phyloP scores from a whole-genome alignment of 768 basidiomycete species.

The Boletus pseudo-olivaceus region DNA sequence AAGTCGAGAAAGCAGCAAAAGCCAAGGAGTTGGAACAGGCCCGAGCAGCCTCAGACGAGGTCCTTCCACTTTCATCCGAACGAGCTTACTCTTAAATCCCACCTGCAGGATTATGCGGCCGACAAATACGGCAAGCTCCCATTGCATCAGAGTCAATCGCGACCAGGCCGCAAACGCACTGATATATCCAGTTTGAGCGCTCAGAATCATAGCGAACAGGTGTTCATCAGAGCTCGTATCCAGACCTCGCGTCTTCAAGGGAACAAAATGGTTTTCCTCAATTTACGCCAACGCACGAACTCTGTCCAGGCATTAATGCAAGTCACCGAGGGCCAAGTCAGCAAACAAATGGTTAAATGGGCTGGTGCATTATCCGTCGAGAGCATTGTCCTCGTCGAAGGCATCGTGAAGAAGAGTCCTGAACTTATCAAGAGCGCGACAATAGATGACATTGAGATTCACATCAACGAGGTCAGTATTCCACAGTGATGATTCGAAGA shows the following conservation, averaged over 20 bases:
- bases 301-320: conserved; percentile 83
- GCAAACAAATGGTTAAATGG: conserved; percentile 98
- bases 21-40: conserved; percentile 74
- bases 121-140: conserved; percentile 86
- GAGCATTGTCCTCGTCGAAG: conserved; percentile 90
- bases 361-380: conserved; percentile 73
- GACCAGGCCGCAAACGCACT: conserved; percentile 55
- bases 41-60: conserved; percentile 58
- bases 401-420: conserved; percentile 70
- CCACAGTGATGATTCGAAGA: background rate
- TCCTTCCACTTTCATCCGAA: conserved; percentile 36
- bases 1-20: conserved; percentile 80
- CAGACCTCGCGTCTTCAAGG: conserved; percentile 91
- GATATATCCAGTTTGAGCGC: conserved; percentile 64
- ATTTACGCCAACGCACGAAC: conserved; percentile 82
- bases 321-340: conserved; percentile 70
- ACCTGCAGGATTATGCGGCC: conserved; percentile 64
- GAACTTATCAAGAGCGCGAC: conserved; percentile 91
- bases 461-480: conserved; percentile 66
- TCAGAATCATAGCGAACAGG: conserved; percentile 63
- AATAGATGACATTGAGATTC: conserved; percentile 83
- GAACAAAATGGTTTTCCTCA: conserved; percentile 93
- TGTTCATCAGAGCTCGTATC: conserved; percentile 84
- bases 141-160: conserved; percentile 86
- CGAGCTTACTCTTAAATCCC: conserved; percentile 5